Conservation (phyloP, 225 moss, liverwort and hornwort species). For the Climacium dendroides region DNA sequence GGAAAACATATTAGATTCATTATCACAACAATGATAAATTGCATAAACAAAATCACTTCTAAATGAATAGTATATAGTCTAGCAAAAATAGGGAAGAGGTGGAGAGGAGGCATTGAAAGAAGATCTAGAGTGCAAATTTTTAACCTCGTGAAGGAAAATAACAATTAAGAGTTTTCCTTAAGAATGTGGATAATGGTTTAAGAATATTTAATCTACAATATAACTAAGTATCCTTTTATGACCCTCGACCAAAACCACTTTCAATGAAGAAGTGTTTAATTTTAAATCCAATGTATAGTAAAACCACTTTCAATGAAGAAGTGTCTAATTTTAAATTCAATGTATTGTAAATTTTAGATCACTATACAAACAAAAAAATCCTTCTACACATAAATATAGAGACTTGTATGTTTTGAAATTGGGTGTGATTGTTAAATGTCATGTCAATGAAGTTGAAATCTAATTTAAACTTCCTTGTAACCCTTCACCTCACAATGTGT, state of each 20-base stretch:
- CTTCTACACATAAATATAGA: no score
- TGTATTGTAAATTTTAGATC: no score
- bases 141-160: not conserved
- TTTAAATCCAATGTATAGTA: not conserved
- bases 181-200: not conserved
- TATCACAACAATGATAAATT: not conserved
- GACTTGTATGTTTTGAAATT: no score
- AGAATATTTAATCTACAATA: not conserved
- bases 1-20: not conserved
- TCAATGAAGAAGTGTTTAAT: not conserved
- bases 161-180: not conserved
- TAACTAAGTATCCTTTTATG: not conserved
- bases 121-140: not conserved
- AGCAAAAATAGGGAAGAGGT: fast-evolving
- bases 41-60: not conserved
- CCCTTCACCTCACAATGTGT: no score
- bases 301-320: not conserved
- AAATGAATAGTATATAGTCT: no score
- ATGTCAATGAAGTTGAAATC: no score
- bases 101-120: not conserved
- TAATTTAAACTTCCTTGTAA: no score
- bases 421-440: no score
- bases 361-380: no score
- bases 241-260: not conserved
- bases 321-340: not conserved